These are phyloP conservation scores for Didymella exigua DNA, from an alignment of 2,329 filamentous ascomycete species.

Conservation along the genomic window DNA sequence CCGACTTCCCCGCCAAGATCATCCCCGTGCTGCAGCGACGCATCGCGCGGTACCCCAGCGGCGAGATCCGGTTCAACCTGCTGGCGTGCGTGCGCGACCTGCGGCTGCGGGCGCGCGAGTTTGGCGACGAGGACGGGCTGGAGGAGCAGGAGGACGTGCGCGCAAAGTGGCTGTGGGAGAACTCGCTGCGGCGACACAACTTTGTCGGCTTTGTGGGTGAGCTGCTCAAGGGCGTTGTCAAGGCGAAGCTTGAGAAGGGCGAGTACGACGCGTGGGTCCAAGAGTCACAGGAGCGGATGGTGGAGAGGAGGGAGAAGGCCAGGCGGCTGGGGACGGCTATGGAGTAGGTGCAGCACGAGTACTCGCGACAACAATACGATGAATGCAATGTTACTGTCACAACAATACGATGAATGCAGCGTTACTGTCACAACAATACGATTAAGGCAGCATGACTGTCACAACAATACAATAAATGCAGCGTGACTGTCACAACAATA, in stretches of 20 bases:
- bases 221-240: slow-evolving; percentile 84
- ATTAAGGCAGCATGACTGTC: no score
- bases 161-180: slow-evolving; percentile 90
- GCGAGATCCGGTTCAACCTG: slow-evolving; percentile 94
- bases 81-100: slow-evolving; percentile 90
- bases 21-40: slow-evolving; percentile 86
- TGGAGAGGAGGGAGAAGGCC: slow-evolving; percentile 55
- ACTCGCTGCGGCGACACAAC: slow-evolving; percentile 87
- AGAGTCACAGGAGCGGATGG: slow-evolving; percentile 66
- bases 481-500: no score
- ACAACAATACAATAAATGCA: no score
- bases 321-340: slow-evolving; percentile 43
- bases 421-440: no score
- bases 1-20: slow-evolving; percentile 77
- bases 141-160: slow-evolving; percentile 83
- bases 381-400: no score
- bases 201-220: slow-evolving; percentile 96
- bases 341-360: no score
- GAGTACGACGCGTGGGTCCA: slow-evolving; percentile 76
- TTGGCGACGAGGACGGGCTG: slow-evolving; percentile 81
- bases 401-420: no score
- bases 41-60: slow-evolving; percentile 80
- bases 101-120: slow-evolving; percentile 74
- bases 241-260: slow-evolving; percentile 69
- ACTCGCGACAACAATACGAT: no score